phyloP scores from a whole-genome alignment of 225 moss, liverwort and hornwort genomes.

The Neckera pumila region DNA sequence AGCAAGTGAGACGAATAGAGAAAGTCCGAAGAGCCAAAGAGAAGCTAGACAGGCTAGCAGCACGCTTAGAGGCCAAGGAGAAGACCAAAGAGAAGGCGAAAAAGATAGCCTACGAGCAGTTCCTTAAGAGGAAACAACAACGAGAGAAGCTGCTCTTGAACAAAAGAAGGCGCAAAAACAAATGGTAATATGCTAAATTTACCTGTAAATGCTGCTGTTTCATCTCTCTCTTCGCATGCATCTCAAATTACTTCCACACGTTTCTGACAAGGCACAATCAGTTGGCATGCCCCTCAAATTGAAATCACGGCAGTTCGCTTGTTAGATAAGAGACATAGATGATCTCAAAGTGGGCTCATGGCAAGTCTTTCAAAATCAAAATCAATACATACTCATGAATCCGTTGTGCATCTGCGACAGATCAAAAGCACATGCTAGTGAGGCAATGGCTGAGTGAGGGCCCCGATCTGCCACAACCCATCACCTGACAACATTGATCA shows the following conservation, averaged over 20 bases:
- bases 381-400: not conserved
- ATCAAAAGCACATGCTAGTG: not conserved
- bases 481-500: not conserved
- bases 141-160: not conserved
- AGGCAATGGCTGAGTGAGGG: not conserved
- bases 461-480: not conserved
- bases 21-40: not conserved
- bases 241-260: not conserved
- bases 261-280: not conserved
- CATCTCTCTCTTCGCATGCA: not conserved
- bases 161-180: not conserved
- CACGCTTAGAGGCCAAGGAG: not conserved
- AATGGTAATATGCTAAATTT: not conserved
- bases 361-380: not conserved
- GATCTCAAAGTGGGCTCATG: not conserved
- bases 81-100: not conserved
- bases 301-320: not conserved
- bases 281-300: not conserved
- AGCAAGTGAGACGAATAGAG: not conserved
- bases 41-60: conserved; percentile 3
- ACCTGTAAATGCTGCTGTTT: not conserved
- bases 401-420: not conserved
- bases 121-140: not conserved
- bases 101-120: not conserved
- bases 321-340: not conserved